Conservation (phyloP, 257 asterid genomes). For the Osmanthus fragrans region DNA sequence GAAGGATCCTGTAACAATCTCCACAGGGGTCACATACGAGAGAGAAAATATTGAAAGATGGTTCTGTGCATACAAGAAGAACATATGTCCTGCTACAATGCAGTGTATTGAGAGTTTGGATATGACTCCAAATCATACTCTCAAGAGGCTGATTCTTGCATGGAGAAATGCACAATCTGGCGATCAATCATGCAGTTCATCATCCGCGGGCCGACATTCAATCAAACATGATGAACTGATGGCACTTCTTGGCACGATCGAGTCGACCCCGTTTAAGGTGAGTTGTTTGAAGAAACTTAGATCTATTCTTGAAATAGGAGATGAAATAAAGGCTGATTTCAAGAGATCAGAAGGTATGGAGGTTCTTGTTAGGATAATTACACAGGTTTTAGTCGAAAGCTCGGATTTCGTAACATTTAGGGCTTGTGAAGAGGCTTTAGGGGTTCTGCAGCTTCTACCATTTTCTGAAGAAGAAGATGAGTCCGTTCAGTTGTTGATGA, state of each 20-base stretch:
- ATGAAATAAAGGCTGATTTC: slow-evolving; percentile 49
- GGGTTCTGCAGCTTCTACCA: slow-evolving; percentile 46
- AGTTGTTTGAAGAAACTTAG: slow-evolving; percentile 52
- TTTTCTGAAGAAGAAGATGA: slow-evolving; percentile 33
- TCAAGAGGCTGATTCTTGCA: slow-evolving; percentile 56
- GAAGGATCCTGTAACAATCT: slow-evolving; percentile 83
- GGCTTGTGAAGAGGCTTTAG: slow-evolving; percentile 81
- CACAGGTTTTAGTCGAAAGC: slow-evolving; percentile 50
- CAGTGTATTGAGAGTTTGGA: slow-evolving; percentile 43
- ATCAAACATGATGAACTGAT: slow-evolving; percentile 45
- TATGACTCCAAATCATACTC: slow-evolving; percentile 79
- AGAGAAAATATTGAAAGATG: slow-evolving; percentile 69
- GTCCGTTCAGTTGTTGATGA: slow-evolving; percentile 36
- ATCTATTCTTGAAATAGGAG: slow-evolving; percentile 42
- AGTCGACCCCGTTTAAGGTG: slow-evolving; percentile 74
- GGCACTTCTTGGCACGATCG: slow-evolving; percentile 46
- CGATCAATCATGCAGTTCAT: slow-evolving; percentile 9
- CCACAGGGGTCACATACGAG: slow-evolving; percentile 88
- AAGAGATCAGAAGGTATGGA: slow-evolving; percentile 63
- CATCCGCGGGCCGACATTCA: slow-evolving; percentile 8
- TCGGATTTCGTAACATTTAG: slow-evolving; percentile 58
- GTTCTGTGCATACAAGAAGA: slow-evolving; percentile 63
- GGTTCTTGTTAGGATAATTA: slow-evolving; percentile 47
- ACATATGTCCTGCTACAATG: slow-evolving; percentile 88
- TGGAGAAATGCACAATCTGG: slow-evolving; percentile 42